These are phyloP conservation scores for Phytophthora rubi DNA, from an alignment of 352 stramenopile genomes.

Conservation along the genomic window DNA sequence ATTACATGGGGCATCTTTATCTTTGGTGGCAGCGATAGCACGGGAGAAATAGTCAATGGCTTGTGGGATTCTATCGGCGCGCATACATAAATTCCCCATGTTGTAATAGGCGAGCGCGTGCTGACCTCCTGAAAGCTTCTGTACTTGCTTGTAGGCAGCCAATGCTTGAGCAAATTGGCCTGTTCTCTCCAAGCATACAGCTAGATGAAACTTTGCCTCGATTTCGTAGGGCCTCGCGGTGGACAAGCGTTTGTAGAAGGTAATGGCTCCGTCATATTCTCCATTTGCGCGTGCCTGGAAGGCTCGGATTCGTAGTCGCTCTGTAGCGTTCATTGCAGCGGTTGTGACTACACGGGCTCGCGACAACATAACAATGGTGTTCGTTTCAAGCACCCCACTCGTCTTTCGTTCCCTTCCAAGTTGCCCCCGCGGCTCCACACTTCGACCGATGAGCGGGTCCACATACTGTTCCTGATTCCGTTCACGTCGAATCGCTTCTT, in stretches of 20 bases:
- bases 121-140: constrained; percentile 25
- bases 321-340: constrained; percentile 46
- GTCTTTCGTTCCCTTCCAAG: constrained; percentile 18
- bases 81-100: constrained; percentile 62
- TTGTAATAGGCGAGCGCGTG: constrained; percentile 66
- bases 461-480: constrained; percentile 52
- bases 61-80: constrained; percentile 35
- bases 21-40: constrained; percentile 46
- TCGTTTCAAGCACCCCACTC: constrained; percentile 16
- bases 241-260: constrained; percentile 37
- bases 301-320: constrained; percentile 46
- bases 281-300: constrained; percentile 60
- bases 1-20: constrained; percentile 3
- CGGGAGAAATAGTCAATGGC: constrained; percentile 54
- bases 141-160: constrained; percentile 44
- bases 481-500: constrained; percentile 53
- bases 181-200: constrained; percentile 55
- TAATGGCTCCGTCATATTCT: constrained; percentile 49
- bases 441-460: constrained; percentile 50
- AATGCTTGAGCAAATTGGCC: constrained; percentile 40
- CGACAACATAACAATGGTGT: constrained; percentile 26
- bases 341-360: constrained; percentile 32
- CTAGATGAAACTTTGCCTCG: constrained; percentile 55
- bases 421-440: constrained; percentile 50
- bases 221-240: constrained; percentile 21